Percentiles rank a stretch among this genome's conserved stretches.
Conservation (phyloP, 2,329 filamentous ascomycete species). For the Aspergillus phoenicis region DNA sequence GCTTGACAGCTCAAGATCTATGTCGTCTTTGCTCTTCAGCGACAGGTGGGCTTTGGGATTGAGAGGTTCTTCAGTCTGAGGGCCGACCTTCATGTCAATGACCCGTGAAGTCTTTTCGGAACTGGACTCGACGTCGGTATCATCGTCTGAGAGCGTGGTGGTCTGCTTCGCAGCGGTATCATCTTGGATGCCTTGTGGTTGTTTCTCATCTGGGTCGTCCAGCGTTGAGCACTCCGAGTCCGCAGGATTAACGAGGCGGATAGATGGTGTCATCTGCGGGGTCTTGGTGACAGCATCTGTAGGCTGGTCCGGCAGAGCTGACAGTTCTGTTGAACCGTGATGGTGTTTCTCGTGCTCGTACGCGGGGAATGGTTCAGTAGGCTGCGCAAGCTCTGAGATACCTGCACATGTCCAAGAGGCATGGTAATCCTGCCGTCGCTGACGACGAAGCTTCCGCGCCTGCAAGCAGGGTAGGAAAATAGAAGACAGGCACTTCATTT, state of each 20-base stretch:
- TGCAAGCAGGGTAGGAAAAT: slow-evolving; percentile 4
- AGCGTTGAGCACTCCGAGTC: slow-evolving; percentile 16
- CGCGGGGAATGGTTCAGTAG: not conserved
- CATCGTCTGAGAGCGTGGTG: not conserved
- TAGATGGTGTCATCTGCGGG: slow-evolving; percentile 13
- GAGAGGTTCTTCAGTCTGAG: not conserved
- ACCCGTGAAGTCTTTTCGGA: not conserved
- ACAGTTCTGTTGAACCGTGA: not conserved
- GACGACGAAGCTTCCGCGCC: slow-evolving; percentile 3
- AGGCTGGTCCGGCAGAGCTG: not conserved
- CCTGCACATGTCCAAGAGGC: slow-evolving; percentile 7
- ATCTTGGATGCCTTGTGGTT: not conserved
- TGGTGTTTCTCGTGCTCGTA: not conserved
- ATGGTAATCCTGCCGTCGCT: slow-evolving; percentile 4
- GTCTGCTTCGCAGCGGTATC: not conserved
- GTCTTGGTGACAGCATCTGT: not conserved
- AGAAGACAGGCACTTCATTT: slow-evolving; percentile 1
- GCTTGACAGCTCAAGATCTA: slow-evolving; percentile 4
- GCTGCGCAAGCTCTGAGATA: slow-evolving; percentile 1
- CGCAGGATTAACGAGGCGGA: slow-evolving; percentile 19
- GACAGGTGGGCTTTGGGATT: not conserved
- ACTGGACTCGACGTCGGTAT: slow-evolving; percentile 2
- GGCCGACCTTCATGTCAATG: slow-evolving; percentile 5
- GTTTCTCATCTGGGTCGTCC: not conserved
- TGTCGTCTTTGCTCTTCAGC: slow-evolving; percentile 1